Percentiles rank a stretch among this genome's conserved stretches.
Conservation (phyloP, 768 basidiomycete species). For the Boletus fagicola region DNA sequence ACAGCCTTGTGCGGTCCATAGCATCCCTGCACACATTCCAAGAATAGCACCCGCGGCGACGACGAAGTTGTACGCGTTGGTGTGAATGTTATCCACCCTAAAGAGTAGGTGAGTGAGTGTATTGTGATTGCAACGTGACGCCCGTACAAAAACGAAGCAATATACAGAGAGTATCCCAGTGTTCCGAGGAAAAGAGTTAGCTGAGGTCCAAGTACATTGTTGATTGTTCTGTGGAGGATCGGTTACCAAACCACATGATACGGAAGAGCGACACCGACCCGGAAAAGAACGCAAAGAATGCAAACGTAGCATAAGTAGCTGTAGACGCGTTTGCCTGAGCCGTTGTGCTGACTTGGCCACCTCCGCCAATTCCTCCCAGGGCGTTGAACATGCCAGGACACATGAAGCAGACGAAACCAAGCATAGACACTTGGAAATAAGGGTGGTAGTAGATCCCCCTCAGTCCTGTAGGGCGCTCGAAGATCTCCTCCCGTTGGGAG, state of each 20-base stretch:
- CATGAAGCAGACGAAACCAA: constrained; percentile 69
- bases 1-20: constrained; percentile 86
- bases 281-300: constrained; percentile 61
- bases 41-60: constrained; percentile 71
- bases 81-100: constrained; percentile 71
- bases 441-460: constrained; percentile 60
- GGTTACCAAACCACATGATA: neutral
- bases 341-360: constrained; percentile 65
- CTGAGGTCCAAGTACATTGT: constrained; percentile 77
- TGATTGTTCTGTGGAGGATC: constrained; percentile 53
- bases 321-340: constrained; percentile 70
- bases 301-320: constrained; percentile 65
- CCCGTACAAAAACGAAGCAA: constrained; percentile 67
- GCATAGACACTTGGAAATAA: constrained; percentile 44
- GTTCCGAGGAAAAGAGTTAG: constrained; percentile 74
- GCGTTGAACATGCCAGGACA: constrained; percentile 73
- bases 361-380: constrained; percentile 74
- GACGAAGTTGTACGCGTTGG: constrained; percentile 57
- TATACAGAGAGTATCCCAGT: constrained; percentile 72
- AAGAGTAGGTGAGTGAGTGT: neutral
- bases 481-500: constrained; percentile 32
- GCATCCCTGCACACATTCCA: constrained; percentile 65
- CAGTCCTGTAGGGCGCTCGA: constrained; percentile 49
- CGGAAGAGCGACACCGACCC: constrained; percentile 45
- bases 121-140: neutral